A percentile compares a stretch with the other conserved stretches of the same genome.
Conservation (phyloP, 2,329 filamentous ascomycete genomes). For the Hirsutella minnesotensis region DNA sequence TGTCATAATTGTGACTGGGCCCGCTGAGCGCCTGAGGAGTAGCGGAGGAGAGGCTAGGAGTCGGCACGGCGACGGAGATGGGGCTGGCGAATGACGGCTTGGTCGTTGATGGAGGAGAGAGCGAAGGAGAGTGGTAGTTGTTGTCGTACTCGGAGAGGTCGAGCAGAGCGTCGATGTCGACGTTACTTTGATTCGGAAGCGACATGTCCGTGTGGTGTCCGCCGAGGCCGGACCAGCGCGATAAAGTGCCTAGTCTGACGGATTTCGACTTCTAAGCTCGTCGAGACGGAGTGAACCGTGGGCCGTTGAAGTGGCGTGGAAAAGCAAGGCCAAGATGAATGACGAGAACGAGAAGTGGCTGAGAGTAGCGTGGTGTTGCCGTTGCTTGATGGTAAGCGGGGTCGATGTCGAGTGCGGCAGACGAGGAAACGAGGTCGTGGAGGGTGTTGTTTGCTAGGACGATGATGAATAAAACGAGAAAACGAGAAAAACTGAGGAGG, state of each 20-base stretch:
- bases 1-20: conserved; percentile 89
- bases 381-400: too few species aligned
- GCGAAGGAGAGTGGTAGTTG: conserved; percentile 47
- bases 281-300: not conserved
- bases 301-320: not conserved
- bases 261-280: not conserved
- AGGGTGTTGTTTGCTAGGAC: not conserved
- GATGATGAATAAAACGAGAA: not conserved
- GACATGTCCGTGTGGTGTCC: conserved; percentile 17
- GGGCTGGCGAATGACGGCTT: conserved; percentile 43
- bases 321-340: not conserved
- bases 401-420: not conserved
- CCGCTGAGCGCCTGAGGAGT: conserved; percentile 55
- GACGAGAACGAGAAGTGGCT: too few species aligned
- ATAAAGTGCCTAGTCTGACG: not conserved
- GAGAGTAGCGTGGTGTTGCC: too few species aligned
- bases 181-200: conserved; percentile 30
- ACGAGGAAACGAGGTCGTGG: not conserved
- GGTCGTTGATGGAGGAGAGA: conserved; percentile 40
- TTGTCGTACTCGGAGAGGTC: conserved; percentile 53
- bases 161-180: conserved; percentile 45
- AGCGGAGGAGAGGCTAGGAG: conserved; percentile 41
- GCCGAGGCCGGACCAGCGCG: not conserved
- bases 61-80: conserved; percentile 37
- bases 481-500: not conserved